Evolutionary conservation across 805 yeast genomes (phyloP).

Genomic region (Schizosaccharomyces lindneri): DNA sequence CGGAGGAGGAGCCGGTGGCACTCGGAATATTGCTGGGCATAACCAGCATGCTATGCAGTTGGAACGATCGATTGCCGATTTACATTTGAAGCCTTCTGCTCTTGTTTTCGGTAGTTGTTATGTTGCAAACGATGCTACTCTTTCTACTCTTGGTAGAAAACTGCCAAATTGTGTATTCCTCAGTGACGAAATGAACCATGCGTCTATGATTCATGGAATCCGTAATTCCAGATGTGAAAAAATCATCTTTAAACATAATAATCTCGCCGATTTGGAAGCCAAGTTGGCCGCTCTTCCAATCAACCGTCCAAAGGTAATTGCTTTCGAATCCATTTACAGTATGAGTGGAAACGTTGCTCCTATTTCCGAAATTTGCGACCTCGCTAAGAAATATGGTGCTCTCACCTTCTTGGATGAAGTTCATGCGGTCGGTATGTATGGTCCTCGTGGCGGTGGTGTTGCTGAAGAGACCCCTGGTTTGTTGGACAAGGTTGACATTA

Average conservation of each 20-base stretch:
- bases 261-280: slow-evolving; percentile 58
- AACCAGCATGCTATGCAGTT: slow-evolving; percentile 67
- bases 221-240: slow-evolving; percentile 70
- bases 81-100: slow-evolving; percentile 88
- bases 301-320: slow-evolving; percentile 79
- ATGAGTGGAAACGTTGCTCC: slow-evolving; percentile 98
- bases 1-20: slow-evolving; percentile 98
- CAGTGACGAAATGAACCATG: slow-evolving; percentile 84
- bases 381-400: slow-evolving; percentile 95
- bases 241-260: slow-evolving; percentile 79
- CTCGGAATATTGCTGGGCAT: slow-evolving; percentile 96
- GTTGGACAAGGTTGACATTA: slow-evolving; percentile 74
- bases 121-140: slow-evolving; percentile 89
- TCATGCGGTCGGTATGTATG: slow-evolving; percentile 96
- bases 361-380: slow-evolving; percentile 70
- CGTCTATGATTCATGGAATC: slow-evolving; percentile 93
- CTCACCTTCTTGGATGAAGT: slow-evolving; percentile 93
- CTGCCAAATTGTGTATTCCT: slow-evolving; percentile 75
- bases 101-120: slow-evolving; percentile 85
- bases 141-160: slow-evolving; percentile 74
- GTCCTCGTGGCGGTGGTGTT: slow-evolving; percentile 98
- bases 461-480: slow-evolving; percentile 43
- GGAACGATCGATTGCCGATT: slow-evolving; percentile 66
- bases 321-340: slow-evolving; percentile 90
- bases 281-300: slow-evolving; percentile 58